Evolutionary conservation across 176 grass and related monocot species (phyloP).

Genomic region (Oryza coarctata): DNA sequence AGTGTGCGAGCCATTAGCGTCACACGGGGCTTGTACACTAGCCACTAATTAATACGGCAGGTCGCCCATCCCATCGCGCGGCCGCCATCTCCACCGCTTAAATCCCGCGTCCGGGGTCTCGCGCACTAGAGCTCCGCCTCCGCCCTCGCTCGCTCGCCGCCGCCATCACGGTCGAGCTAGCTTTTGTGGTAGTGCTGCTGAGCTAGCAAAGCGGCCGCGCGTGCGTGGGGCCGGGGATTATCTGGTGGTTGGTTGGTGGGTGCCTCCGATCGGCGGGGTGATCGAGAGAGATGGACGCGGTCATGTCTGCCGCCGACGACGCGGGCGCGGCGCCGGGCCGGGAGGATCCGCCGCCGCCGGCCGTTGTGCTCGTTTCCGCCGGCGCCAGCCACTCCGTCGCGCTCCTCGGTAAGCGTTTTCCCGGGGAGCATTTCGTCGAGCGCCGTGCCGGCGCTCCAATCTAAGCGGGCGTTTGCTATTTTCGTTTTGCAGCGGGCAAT

Average conservation of each 20-base stretch:
- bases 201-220: background rate
- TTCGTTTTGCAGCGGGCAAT: slow-evolving; percentile 63
- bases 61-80: slow-evolving; percentile 48
- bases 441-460: background rate
- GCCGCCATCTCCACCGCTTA: slow-evolving; percentile 32
- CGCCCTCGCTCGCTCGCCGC: slow-evolving; percentile 9
- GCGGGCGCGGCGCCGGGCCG: background rate
- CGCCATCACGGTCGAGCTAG: background rate
- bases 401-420: slow-evolving; percentile 68
- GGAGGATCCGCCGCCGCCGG: slow-evolving; percentile 16
- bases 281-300: slow-evolving; percentile 40
- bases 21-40: slow-evolving; percentile 39
- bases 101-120: slow-evolving; percentile 19
- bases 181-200: background rate
- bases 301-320: slow-evolving; percentile 27
- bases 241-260: background rate
- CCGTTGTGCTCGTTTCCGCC: slow-evolving; percentile 73
- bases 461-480: background rate
- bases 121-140: background rate
- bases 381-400: slow-evolving; percentile 97
- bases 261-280: background rate
- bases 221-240: background rate
- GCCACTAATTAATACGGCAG: slow-evolving; percentile 54
- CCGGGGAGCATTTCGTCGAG: slow-evolving; percentile 10
- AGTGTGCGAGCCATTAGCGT: slow-evolving; percentile 9